phyloP scores from a whole-genome alignment of 2,329 filamentous ascomycete species.

The Penicillium corylophilum region DNA sequence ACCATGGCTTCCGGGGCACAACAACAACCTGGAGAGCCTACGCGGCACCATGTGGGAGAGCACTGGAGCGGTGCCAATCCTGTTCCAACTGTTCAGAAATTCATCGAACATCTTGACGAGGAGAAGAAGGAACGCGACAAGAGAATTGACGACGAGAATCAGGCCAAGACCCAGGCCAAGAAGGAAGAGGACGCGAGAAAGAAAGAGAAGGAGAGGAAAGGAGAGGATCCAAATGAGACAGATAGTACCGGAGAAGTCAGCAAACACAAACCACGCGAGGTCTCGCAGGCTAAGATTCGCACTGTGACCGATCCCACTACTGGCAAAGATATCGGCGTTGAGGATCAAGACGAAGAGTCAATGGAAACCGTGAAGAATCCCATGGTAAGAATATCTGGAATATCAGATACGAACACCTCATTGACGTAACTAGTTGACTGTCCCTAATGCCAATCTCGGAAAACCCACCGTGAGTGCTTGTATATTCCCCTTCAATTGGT shows the following conservation, averaged over 20 bases:
- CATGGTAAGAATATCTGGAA: conserved; percentile 45
- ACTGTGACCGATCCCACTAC: conserved; percentile 84
- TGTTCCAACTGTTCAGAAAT: conserved; percentile 83
- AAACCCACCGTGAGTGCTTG: conserved; percentile 60
- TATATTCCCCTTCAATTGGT: background rate
- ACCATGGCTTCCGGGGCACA: conserved; percentile 11
- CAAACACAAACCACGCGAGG: conserved; percentile 50
- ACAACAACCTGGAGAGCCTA: conserved; percentile 11
- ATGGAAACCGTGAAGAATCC: conserved; percentile 72
- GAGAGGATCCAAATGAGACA: background rate
- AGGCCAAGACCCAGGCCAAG: conserved; percentile 40
- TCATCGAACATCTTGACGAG: conserved; percentile 72
- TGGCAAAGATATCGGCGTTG: conserved; percentile 79
- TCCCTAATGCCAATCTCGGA: conserved; percentile 86
- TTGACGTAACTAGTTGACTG: conserved; percentile 58
- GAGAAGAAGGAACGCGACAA: conserved; percentile 76
- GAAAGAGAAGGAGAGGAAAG: conserved; percentile 12
- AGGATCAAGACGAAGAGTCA: conserved; percentile 71
- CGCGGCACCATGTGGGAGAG: conserved; percentile 54
- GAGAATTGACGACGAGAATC: conserved; percentile 62
- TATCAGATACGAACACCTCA: background rate
- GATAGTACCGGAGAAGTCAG: conserved; percentile 45
- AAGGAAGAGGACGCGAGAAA: conserved; percentile 19
- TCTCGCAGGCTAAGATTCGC: conserved; percentile 50
- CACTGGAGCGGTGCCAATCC: conserved; percentile 83